A percentile compares a stretch with the other conserved stretches of the same genome.
Evolutionary conservation across 140 eudicot genomes (phyloP).

Genomic region (Eryngium alpinum): DNA sequence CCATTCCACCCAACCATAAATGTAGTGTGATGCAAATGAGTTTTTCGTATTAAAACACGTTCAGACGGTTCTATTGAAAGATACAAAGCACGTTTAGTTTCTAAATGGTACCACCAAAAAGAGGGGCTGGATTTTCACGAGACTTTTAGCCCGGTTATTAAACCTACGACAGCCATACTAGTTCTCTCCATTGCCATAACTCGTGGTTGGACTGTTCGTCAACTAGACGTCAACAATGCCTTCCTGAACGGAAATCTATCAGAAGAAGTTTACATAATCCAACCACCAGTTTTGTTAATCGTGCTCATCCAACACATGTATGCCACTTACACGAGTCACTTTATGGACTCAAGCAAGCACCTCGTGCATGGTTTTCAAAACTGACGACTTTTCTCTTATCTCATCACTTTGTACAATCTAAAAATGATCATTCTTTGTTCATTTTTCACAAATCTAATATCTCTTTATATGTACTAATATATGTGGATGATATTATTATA

Average conservation of each 20-base stretch:
- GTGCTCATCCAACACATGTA: not conserved
- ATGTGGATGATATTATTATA: not conserved
- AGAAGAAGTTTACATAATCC: not conserved
- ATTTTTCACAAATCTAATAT: no score
- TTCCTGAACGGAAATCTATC: not conserved
- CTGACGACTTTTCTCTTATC: not conserved
- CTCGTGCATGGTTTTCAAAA: not conserved
- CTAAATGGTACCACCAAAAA: not conserved
- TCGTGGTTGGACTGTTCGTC: not conserved
- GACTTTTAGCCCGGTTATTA: not conserved
- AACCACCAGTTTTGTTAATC: slow-evolving; percentile 2
- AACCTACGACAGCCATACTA: not conserved
- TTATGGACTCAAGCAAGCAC: not conserved
- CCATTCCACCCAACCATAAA: not conserved
- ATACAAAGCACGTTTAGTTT: not conserved
- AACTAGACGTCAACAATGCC: not conserved
- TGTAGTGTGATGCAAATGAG: not conserved
- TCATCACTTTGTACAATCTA: not conserved
- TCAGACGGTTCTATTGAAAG: not conserved
- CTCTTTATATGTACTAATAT: no score
- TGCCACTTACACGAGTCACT: not conserved
- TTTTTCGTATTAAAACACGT: no score
- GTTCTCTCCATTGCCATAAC: not conserved
- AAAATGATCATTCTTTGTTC: not conserved
- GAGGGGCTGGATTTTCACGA: not conserved